Evolutionary conservation across 2,329 filamentous ascomycete genomes (phyloP), one percentile per base, ranked within the genome.

Genomic region (Aspergillus eucalypticola): DNA sequence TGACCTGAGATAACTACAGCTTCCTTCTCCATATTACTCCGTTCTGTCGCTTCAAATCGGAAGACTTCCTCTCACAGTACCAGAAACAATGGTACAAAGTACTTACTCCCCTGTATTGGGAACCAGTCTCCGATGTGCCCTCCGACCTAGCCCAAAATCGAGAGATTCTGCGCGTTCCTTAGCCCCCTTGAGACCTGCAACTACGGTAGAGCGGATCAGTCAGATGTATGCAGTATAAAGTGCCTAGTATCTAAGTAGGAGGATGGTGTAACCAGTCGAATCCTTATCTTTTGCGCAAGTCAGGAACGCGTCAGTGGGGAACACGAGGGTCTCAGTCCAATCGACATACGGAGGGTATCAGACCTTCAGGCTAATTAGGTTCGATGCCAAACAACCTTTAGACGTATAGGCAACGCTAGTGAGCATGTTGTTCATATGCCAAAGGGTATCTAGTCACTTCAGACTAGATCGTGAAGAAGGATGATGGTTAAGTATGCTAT

Each of bases 231-330:
- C 23, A 25, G 21, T 48, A 27, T 48, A 27, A 48, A 39, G 13
- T 35, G 38, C 23, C 5, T 29, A 19, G 41, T 51, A 53, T 39
- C 13, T 35, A 53, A 13, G 17, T 39, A 13, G 32, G 32, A 8
- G 10, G 7, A 11, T 42, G n/a, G 51, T 54, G 39, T 54, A 44
- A 46, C 39, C 39, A 23, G 52, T 17, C 52, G n/a, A 25, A 19
- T 42, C n/a, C 51, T 51, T 61, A 53, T 58, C 59, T 63, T 62
- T 42, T 59, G 59, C 57, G 35, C 66, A 68, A 68, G 66, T 69
- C 70, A 71, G 68, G 69, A 68, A 71, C 68, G 65, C 67, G 64
- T 66, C 58, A 42, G 69, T 71, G 69, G 69, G 64, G 66, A 65
- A 64, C 48, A 65, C 63, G 58, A 67, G 60, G 55, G 44, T 55